A percentile compares a stretch with the other conserved stretches of the same genome.
These are phyloP conservation scores for Leccinum olivaceopallidum DNA, from an alignment of 768 basidiomycete genomes.

Conservation along the genomic window DNA sequence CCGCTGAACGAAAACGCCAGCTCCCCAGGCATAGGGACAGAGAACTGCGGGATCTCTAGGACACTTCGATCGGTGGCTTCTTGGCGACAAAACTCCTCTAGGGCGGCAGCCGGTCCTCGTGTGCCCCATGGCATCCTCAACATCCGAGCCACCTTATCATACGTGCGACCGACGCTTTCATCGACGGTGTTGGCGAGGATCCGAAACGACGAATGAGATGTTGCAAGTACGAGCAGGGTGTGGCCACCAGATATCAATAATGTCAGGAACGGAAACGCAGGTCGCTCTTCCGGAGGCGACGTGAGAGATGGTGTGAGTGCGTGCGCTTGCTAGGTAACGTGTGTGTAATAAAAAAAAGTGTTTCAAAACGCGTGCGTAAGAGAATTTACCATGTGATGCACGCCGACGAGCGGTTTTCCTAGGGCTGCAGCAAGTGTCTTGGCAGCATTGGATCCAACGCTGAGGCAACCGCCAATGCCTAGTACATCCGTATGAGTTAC, in stretches of 20 bases:
- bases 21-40: not conserved
- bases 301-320: slow-evolving; percentile 82
- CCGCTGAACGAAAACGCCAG: slow-evolving; percentile 67
- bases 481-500: not conserved
- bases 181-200: slow-evolving; percentile 77
- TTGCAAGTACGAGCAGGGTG: slow-evolving; percentile 80
- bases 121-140: slow-evolving; percentile 65
- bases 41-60: slow-evolving; percentile 37
- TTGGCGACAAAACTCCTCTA: slow-evolving; percentile 66
- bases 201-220: slow-evolving; percentile 54
- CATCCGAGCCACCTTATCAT: slow-evolving; percentile 80
- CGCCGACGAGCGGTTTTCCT: slow-evolving; percentile 80
- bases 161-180: slow-evolving; percentile 73
- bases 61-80: slow-evolving; percentile 20
- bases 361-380: not conserved
- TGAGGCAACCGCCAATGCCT: slow-evolving; percentile 83
- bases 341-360: not conserved
- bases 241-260: slow-evolving; percentile 94
- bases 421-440: slow-evolving; percentile 79
- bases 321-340: slow-evolving; percentile 77
- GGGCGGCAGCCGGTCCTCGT: slow-evolving; percentile 74
- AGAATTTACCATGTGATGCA: slow-evolving; percentile 87
- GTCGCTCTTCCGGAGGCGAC: slow-evolving; percentile 37
- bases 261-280: slow-evolving; percentile 84
- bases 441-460: slow-evolving; percentile 79